These are phyloP conservation scores for Phaffia tasmanica DNA, from an alignment of 768 basidiomycete species.

Conservation along the genomic window DNA sequence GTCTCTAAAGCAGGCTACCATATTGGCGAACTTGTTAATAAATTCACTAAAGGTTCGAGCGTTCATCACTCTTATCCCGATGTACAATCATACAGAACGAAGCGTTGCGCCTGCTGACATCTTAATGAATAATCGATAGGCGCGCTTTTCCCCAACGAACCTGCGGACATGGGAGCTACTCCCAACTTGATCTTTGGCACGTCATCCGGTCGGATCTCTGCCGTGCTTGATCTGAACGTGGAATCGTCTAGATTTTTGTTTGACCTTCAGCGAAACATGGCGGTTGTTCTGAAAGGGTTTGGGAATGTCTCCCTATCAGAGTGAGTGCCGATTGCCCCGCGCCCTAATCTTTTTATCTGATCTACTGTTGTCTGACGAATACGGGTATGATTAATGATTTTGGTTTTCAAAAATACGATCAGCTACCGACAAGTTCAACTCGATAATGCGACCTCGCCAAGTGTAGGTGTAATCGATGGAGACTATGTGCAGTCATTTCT, in stretches of 20 bases:
- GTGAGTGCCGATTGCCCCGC: slow-evolving; percentile 40
- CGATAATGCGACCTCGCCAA: slow-evolving; percentile 46
- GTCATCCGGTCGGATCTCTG: slow-evolving; percentile 64
- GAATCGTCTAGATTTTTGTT: slow-evolving; percentile 51
- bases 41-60: slow-evolving; percentile 42
- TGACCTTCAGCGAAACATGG: slow-evolving; percentile 64
- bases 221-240: slow-evolving; percentile 51
- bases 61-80: neutral
- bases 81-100: slow-evolving; percentile 36
- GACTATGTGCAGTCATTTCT: slow-evolving; percentile 64
- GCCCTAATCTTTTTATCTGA: neutral
- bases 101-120: slow-evolving; percentile 41
- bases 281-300: slow-evolving; percentile 44
- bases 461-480: slow-evolving; percentile 76
- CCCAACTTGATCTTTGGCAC: slow-evolving; percentile 66
- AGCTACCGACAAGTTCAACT: slow-evolving; percentile 52
- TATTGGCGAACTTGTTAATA: slow-evolving; percentile 64
- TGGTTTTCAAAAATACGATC: neutral
- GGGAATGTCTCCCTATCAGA: slow-evolving; percentile 53
- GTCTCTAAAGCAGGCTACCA: slow-evolving; percentile 61
- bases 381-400: slow-evolving; percentile 14
- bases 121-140: slow-evolving; percentile 41
- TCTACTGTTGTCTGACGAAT: neutral
- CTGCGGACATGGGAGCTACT: slow-evolving; percentile 36
- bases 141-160: slow-evolving; percentile 44